These are phyloP conservation scores for Trichomonas gallinae DNA, from an alignment of 208 protist species.

Conservation along the genomic window DNA sequence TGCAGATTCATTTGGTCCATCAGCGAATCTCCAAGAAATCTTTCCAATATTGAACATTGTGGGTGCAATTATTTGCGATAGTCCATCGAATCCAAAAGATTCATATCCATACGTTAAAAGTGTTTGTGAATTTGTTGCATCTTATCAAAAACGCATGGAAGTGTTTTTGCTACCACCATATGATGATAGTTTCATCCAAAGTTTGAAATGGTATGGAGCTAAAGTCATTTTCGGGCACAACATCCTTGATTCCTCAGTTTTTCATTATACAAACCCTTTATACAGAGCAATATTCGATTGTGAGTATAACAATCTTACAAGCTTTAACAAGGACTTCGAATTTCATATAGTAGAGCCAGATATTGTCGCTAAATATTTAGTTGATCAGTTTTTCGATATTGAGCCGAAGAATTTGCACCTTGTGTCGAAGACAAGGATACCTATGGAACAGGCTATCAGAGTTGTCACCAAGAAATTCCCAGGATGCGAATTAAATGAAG, in stretches of 20 bases:
- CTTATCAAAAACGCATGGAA: not conserved
- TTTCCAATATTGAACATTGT: not conserved
- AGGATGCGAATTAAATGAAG: not conserved
- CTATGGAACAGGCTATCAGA: not conserved
- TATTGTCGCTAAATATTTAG: not conserved
- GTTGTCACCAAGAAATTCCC: not conserved
- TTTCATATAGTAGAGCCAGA: not conserved
- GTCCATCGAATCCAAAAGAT: not conserved
- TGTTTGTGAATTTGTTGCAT: not conserved
- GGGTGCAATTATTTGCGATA: not conserved
- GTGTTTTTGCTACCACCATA: not conserved
- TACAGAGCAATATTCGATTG: not conserved
- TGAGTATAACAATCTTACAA: not conserved
- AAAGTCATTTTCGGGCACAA: not conserved
- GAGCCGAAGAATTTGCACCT: not conserved
- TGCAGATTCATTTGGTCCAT: not conserved
- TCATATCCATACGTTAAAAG: not conserved
- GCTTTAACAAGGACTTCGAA: not conserved
- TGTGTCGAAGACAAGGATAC: not conserved
- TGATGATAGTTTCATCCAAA: not conserved
- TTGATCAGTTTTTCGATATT: not conserved
- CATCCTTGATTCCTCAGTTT: not conserved
- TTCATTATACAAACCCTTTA: not conserved
- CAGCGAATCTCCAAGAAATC: not conserved
- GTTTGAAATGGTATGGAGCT: not conserved